Evolutionary conservation across 768 basidiomycete genomes (phyloP).

Genomic region (Tylopilus rubrobrunneus): DNA sequence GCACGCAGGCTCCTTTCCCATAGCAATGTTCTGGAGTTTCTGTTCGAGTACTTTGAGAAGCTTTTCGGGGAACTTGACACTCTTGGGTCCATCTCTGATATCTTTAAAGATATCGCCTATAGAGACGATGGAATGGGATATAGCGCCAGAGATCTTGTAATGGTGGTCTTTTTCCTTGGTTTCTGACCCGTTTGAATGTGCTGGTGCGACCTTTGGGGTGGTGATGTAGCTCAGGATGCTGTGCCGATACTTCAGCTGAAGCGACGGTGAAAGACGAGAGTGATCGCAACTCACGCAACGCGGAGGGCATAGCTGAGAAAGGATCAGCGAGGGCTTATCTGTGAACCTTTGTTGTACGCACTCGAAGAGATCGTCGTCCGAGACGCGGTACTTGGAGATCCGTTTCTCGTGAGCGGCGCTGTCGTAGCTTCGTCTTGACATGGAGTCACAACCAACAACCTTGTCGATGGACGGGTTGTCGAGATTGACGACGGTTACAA

Average conservation of each 20-base stretch:
- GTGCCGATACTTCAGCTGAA: conserved; percentile 11
- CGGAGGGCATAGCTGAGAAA: conserved; percentile 69
- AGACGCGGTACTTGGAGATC: conserved; percentile 69
- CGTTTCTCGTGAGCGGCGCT: conserved; percentile 69
- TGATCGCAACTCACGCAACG: conserved; percentile 61
- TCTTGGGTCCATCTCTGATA: conserved; percentile 72
- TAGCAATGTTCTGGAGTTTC: conserved; percentile 86
- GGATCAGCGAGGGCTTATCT: conserved; percentile 5
- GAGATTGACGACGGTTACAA: background rate
- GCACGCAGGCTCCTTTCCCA: conserved; percentile 88
- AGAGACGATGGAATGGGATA: conserved; percentile 51
- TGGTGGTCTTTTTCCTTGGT: conserved; percentile 61
- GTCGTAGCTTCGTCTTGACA: conserved; percentile 78
- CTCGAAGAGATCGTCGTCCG: conserved; percentile 87
- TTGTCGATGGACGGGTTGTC: background rate
- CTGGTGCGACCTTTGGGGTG: conserved; percentile 48
- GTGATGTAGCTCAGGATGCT: conserved; percentile 74
- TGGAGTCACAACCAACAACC: conserved; percentile 8
- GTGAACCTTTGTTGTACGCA: conserved; percentile 36
- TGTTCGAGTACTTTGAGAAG: conserved; percentile 86
- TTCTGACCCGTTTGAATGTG: conserved; percentile 33
- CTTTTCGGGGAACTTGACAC: conserved; percentile 92
- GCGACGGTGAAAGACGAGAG: background rate
- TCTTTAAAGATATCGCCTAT: conserved; percentile 82
- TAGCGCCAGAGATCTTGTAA: conserved; percentile 59